Evolutionary conservation across 257 asterid genomes (phyloP), one percentile per base, ranked within the genome.

Genomic region (Phtheirospermum japonicum): DNA sequence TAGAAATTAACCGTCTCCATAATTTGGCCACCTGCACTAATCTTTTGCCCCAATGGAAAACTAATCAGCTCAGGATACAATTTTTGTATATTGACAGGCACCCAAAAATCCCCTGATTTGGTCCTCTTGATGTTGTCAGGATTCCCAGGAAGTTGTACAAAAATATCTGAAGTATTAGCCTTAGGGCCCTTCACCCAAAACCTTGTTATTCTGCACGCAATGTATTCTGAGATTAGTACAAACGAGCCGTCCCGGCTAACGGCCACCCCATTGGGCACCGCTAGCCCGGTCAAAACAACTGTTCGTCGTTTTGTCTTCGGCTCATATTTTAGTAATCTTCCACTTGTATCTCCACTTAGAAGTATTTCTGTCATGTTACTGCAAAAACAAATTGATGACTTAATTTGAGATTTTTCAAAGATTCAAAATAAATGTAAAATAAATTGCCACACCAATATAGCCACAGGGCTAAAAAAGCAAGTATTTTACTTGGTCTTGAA

Each of bases 41-140:
- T 69, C 81, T 45, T 80, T n/a, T 61, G 67, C 18, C 74, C 86
- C 12, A 72, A 4, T 2, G 84, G 72, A 33, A 70, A 73, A 30
- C 46, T n/a, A 0, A 12, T 43, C 5, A 61, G 71, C 30, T 40
- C 40, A 2, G 76, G 80, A 33, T 64, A 57, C 28, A 73, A 14
- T 46, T 76, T 73, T 17, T 61, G 70, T 13, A 72, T 65, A 23
- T 71, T 50, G 2, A 79, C 79, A 0, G 86, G 56, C 31, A 80
- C 83, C 85, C 85, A 80, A 57, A 79, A 82, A 36, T 80, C 82
- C 51, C 85, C 85, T 8, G 63, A 5, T 39, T 28, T 43, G 0
- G 79, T 81, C 55, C 83, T 81, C 61, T 63, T 74, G 3, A 82
- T 82, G 57, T 78, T 78, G 40, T 72, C 83, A 3, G 85, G 85